phyloP scores from a whole-genome alignment of 176 grass and related monocot genomes.

The Thalia dealbata region DNA sequence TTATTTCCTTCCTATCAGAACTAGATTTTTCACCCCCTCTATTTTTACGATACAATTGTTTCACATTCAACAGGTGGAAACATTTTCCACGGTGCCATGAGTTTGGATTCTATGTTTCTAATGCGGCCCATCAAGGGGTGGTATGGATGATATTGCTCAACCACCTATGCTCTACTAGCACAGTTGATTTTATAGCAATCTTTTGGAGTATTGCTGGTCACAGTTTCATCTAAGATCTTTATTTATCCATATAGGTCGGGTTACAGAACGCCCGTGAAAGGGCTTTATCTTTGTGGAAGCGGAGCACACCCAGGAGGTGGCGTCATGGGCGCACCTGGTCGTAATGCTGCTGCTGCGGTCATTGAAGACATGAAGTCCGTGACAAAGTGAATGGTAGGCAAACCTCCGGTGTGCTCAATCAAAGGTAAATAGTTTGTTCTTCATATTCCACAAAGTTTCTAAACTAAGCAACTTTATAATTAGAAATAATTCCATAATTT shows the following conservation, averaged over 20 bases:
- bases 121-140: constrained; percentile 92
- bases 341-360: constrained; percentile 74
- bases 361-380: constrained; percentile 43
- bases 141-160: constrained; percentile 27
- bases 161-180: background rate
- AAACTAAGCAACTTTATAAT: background rate
- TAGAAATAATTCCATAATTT: background rate
- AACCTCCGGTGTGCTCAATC: background rate
- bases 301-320: constrained; percentile 87
- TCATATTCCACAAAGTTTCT: background rate
- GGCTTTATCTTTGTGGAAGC: constrained; percentile 85
- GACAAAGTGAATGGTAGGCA: constrained; percentile 1
- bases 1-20: background rate
- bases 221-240: background rate
- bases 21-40: background rate
- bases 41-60: background rate
- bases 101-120: constrained; percentile 84
- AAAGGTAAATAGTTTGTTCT: background rate
- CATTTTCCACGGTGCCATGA: constrained; percentile 94
- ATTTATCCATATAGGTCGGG: constrained; percentile 60
- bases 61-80: constrained; percentile 59
- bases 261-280: constrained; percentile 82
- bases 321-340: constrained; percentile 90
- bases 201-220: background rate
- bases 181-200: background rate